Base-by-base conservation (phyloP, 2,329 filamentous ascomycete genomes). In the Onygenales sp. region DNA sequence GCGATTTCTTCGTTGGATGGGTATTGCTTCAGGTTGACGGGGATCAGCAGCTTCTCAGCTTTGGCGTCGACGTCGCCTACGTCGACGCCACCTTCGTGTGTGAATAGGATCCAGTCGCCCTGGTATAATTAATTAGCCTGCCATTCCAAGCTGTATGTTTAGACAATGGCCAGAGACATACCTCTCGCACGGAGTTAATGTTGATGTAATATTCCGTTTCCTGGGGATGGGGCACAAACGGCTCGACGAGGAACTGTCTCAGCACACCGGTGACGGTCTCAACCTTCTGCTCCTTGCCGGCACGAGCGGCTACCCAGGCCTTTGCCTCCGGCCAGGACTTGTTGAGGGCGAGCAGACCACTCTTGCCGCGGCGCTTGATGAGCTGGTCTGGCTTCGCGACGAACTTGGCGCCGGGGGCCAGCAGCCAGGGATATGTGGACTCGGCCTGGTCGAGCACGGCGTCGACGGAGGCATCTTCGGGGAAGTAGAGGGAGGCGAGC, bases 101-200 rank as follows among this genome's bases (percentile, higher is more conserved):
- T 96, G 81, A 98, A 98, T 69, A 98, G 89, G 71, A 98, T 96
- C 90, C 91, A 97, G 76, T 98, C 93, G 69, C 93, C 93, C 93
- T 97, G 55, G 57, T 27, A 60, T 57, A 60, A 56, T 50, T 48
- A 13, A 52, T 63, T 51, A 63, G 55, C 43, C 10, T 43, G 11
- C 8, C 8, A 33, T 35, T 35, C 44, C 31, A 13, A 50, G 17
- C 3, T 13, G n/a, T 17, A 39, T 11, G 32, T 43, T n/a, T 32
- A 51, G 21, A 14, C 10, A 43, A 27, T 32, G 8, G 38, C 33
- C 33, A 33, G 13, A 9, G 21, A 17, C 21, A 31, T 32, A 97
- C 93, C 85, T 97, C 93, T 80, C 93, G 88, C 69, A 95, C 91
- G 59, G 93, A 97, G 83, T 96, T 93, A 80, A 98, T 98, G 85